phyloP scores from a whole-genome alignment of 1,139 yeast genomes.

The Saccharomyces hybrid region DNA sequence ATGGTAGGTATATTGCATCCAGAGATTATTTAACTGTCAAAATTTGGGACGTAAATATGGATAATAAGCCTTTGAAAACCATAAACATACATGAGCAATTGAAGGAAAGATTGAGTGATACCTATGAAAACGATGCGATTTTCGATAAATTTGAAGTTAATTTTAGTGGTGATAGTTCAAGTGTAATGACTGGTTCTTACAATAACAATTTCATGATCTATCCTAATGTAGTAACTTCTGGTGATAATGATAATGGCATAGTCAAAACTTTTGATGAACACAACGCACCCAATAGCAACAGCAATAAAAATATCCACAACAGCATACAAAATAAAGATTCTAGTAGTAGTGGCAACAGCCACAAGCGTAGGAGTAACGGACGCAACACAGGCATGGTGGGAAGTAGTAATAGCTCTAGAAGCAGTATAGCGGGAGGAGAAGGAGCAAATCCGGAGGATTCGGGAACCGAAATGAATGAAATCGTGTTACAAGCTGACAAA shows the following conservation, averaged over 20 bases:
- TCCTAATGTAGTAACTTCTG: conserved; percentile 58
- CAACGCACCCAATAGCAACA: conserved; percentile 5
- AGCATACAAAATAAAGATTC: conserved; percentile 14
- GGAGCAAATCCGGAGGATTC: conserved; percentile 3
- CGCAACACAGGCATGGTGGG: conserved; percentile 5
- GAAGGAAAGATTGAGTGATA: conserved; percentile 88
- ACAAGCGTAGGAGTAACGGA: conserved; percentile 1
- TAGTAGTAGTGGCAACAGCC: conserved; percentile 4
- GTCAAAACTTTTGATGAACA: conserved; percentile 16
- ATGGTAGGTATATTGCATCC: conserved; percentile 90
- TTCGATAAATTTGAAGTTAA: conserved; percentile 97
- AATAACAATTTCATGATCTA: conserved; percentile 95
- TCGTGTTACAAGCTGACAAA: conserved; percentile 93
- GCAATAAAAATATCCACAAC: conserved; percentile 13
- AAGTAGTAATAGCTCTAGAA: conserved; percentile 18
- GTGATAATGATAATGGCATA: conserved; percentile 15
- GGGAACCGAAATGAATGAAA: conserved; percentile 41
- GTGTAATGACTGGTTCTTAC: conserved; percentile 95
- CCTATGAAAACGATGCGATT: conserved; percentile 96
- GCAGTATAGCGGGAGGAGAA: conserved; percentile 16
- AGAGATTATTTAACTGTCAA: conserved; percentile 97
- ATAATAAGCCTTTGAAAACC: conserved; percentile 85
- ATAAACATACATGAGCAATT: conserved; percentile 93
- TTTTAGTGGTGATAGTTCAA: conserved; percentile 85
- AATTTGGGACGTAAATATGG: conserved; percentile 98